A percentile compares a stretch with the other conserved stretches of the same genome.
Evolutionary conservation across 2,329 filamentous ascomycete species (phyloP).

Genomic region (Calonectria henricotiae): DNA sequence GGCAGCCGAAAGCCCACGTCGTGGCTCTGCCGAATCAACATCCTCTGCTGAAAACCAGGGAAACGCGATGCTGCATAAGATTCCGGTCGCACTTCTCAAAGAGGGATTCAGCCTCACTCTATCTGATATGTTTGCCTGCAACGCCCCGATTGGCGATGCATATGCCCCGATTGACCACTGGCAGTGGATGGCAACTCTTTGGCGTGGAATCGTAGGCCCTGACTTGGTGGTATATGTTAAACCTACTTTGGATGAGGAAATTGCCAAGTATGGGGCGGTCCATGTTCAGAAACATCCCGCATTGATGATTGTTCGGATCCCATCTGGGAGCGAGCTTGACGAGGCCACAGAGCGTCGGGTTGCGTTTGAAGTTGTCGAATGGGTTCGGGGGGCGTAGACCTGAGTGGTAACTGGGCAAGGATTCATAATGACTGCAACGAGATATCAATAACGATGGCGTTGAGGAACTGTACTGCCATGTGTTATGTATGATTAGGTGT

Average conservation of each 20-base stretch:
- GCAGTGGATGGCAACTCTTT: conserved; percentile 97
- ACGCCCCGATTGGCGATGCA: conserved; percentile 81
- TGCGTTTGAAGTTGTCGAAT: conserved; percentile 91
- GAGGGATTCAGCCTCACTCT: conserved; percentile 86
- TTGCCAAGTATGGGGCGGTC: conserved; percentile 64
- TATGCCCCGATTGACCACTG: conserved; percentile 93
- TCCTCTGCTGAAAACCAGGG: conserved; percentile 20
- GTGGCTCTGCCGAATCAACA: conserved; percentile 37
- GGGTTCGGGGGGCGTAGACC: conserved; percentile 72
- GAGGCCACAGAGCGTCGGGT: conserved; percentile 82
- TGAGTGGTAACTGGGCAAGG: conserved; percentile 46
- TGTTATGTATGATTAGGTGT: conserved; percentile 23
- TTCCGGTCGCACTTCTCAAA: conserved; percentile 83
- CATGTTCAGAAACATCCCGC: conserved; percentile 70
- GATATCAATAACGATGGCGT: conserved; percentile 23
- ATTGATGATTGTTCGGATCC: conserved; percentile 71
- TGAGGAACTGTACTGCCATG: conserved; percentile 1
- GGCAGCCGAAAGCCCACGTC: conserved; percentile 32
- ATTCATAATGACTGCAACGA: conserved; percentile 33
- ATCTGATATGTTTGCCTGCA: conserved; percentile 82
- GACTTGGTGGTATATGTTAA: conserved; percentile 84
- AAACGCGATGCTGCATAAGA: conserved; percentile 48
- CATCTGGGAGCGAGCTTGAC: conserved; percentile 66
- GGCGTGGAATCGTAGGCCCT: conserved; percentile 87
- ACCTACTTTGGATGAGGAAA: conserved; percentile 57